Percentiles rank a stretch among this genome's conserved stretches.
Conservation (phyloP, 176 grass and related monocot genomes). For the Triticum turgidum region DNA sequence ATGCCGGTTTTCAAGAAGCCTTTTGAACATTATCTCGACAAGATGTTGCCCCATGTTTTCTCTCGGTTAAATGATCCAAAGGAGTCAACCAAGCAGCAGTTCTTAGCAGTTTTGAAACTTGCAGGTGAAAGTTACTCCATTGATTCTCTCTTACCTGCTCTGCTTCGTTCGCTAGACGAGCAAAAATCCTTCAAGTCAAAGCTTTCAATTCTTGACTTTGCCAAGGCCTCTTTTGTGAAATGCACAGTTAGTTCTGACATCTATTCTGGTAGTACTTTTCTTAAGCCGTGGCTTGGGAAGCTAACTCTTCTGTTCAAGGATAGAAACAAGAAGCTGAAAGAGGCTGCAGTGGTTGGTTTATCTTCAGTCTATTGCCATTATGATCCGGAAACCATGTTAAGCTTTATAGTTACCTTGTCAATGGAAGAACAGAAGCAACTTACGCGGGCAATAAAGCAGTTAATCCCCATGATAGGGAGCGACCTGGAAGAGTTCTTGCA, state of each 20-base stretch:
- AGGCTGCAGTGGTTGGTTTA: slow-evolving; percentile 58
- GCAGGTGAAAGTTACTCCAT: slow-evolving; percentile 70
- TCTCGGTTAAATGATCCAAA: slow-evolving; percentile 84
- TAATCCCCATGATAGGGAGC: slow-evolving; percentile 64
- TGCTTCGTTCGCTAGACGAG: slow-evolving; percentile 83
- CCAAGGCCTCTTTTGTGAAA: slow-evolving; percentile 87
- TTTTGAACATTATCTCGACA: slow-evolving; percentile 87
- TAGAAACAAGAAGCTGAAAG: slow-evolving; percentile 82
- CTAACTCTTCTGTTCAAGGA: slow-evolving; percentile 66
- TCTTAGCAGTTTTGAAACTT: slow-evolving; percentile 59
- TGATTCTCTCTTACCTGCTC: slow-evolving; percentile 79
- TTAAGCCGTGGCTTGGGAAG: slow-evolving; percentile 93
- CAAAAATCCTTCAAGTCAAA: slow-evolving; percentile 86
- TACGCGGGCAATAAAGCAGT: slow-evolving; percentile 60
- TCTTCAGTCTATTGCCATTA: slow-evolving; percentile 80
- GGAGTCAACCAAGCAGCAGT: slow-evolving; percentile 76
- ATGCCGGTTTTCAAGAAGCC: slow-evolving; percentile 76
- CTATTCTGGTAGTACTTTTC: slow-evolving; percentile 63
- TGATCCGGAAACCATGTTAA: slow-evolving; percentile 65
- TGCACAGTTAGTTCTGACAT: slow-evolving; percentile 58
- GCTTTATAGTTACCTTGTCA: slow-evolving; percentile 71
- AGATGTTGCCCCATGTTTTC: slow-evolving; percentile 79
- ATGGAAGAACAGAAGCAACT: slow-evolving; percentile 87
- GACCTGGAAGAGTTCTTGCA: slow-evolving; percentile 83
- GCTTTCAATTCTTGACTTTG: slow-evolving; percentile 75